Base-by-base conservation (phyloP, 768 basidiomycete species). In the Pleurotus citrinopileatus region DNA sequence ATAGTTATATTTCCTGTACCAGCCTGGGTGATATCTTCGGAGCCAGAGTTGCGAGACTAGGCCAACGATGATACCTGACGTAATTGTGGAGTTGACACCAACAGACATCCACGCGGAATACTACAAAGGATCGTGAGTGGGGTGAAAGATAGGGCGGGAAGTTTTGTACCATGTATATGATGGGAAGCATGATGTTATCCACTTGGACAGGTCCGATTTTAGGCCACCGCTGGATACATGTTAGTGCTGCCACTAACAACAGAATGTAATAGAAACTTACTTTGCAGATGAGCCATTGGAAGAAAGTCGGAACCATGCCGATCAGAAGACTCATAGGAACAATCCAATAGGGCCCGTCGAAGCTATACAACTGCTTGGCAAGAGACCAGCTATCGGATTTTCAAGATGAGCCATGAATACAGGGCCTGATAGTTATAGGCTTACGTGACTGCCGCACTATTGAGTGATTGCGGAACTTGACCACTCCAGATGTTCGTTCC, bases 1-100 rank as follows among this genome's bases (percentile, higher is more conserved):
- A 61, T 84, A 86, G 62, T 87, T 86, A 64, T 84, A 84, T 60
- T 73, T 75, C 61, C 79, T 77, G 67, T 84, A 89, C 86, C 85
- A 89, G 12, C 76, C 75, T 1, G 87, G 82, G 54, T 83, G 70
- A 55, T 78, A 76, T 34, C 67, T 74, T 28, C 84, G 71, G 19
- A 86, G 60, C 80, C 80, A 87, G 22, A 79, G 61, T 53, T 87
- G 86, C 1, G 86, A 86, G 32, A 77, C 57, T 54, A 87, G 60
- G 27, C 77, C 85, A 12, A 85, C 65, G 51, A 80, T 65, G 48
- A 83, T 74, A 53, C 70, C 71, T 3, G 77, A 77, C 2, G 72
- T 71, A 46, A 77, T 58, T 1, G 73, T 69, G 0, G 83, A 84
- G 62, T 75, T 86, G 55, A 83, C 75, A 15, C 85, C 84, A n/a